Conservation (phyloP, 2,329 filamentous ascomycete species). For the Ceratocystis diversiconidia region DNA sequence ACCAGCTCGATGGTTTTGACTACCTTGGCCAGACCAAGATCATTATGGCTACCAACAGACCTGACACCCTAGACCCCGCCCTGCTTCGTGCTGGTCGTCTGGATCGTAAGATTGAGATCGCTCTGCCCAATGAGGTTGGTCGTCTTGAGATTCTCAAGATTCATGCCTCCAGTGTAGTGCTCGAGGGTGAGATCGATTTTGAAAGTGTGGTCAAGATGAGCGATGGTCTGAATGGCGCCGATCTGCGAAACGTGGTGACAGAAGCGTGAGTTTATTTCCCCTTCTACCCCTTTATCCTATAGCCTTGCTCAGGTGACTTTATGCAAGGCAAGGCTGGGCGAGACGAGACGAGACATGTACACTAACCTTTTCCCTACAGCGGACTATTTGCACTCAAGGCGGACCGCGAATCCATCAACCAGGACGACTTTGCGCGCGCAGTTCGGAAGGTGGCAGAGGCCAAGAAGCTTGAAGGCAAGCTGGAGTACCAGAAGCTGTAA, state of each 20-base stretch:
- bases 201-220: conserved; percentile 99
- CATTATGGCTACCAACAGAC: conserved; percentile 98
- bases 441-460: conserved; percentile 93
- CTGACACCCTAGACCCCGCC: conserved; percentile 88
- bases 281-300: background rate
- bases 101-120: conserved; percentile 96
- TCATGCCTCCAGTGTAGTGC: conserved; percentile 70
- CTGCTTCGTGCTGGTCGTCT: conserved; percentile 82
- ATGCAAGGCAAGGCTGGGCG: background rate
- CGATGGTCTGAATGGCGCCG: conserved; percentile 91
- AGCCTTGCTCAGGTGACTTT: background rate
- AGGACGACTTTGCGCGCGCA: conserved; percentile 98
- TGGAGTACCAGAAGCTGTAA: conserved; percentile 93
- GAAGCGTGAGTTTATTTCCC: conserved; percentile 69
- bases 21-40: conserved; percentile 99
- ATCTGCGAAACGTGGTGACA: conserved; percentile 93
- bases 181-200: conserved; percentile 93
- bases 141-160: conserved; percentile 97
- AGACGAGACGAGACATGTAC: conserved; percentile 20
- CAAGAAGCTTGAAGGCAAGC: conserved; percentile 96
- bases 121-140: conserved; percentile 90
- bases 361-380: conserved; percentile 33
- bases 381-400: conserved; percentile 97
- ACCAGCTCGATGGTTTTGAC: conserved; percentile 97
- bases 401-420: conserved; percentile 87